A percentile compares a stretch with the other conserved stretches of the same genome.
These are phyloP conservation scores for Claviceps fusiformis DNA, from an alignment of 2,329 filamentous ascomycete species.

Conservation along the genomic window DNA sequence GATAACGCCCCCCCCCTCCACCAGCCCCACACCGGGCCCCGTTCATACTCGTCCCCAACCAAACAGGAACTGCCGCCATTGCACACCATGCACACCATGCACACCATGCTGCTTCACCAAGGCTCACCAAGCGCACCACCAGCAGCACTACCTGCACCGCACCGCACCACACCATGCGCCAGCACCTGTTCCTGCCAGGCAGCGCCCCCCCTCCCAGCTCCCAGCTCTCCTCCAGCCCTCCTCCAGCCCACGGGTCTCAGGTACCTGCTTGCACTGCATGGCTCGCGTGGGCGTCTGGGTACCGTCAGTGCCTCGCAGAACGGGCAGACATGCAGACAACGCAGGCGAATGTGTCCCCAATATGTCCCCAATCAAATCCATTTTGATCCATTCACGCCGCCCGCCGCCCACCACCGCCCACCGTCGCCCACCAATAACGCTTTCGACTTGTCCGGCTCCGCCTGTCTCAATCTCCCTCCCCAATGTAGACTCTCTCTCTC, in stretches of 20 bases:
- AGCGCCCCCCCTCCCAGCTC: neutral
- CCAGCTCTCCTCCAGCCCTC: conserved; percentile 8
- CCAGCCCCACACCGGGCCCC: neutral
- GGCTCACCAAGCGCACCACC: too few species aligned
- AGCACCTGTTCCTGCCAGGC: conserved; percentile 7
- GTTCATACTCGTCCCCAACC: conserved; percentile 14
- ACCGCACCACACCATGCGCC: neutral
- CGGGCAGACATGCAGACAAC: too few species aligned
- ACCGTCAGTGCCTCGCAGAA: neutral
- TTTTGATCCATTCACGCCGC: neutral
- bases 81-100: conserved; percentile 1
- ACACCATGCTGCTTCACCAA: too few species aligned
- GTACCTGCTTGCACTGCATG: neutral
- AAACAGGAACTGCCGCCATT: conserved; percentile 15
- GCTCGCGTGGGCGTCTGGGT: neutral
- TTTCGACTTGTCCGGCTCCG: neutral
- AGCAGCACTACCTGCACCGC: neutral
- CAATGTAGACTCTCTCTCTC: neutral
- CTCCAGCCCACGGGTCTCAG: neutral
- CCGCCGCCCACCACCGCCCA: neutral
- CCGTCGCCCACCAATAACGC: neutral
- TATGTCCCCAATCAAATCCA: too few species aligned
- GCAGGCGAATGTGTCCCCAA: too few species aligned
- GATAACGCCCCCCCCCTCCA: conserved; percentile 1
- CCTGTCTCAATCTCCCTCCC: neutral